Base-by-base conservation (phyloP, 139 green algal species). In the Haematococcus sp. region DNA sequence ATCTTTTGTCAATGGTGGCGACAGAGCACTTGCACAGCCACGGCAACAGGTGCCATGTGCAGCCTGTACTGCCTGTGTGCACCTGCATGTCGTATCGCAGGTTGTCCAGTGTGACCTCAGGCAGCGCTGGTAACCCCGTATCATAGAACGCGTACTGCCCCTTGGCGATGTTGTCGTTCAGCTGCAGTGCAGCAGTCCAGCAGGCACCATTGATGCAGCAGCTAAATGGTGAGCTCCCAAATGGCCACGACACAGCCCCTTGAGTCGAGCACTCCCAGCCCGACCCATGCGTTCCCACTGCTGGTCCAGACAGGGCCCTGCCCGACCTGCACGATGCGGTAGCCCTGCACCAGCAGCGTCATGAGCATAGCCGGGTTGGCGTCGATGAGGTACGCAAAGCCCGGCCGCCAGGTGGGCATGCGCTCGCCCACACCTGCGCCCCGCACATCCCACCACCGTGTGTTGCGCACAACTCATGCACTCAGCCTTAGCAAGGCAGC, bases 101-200 rank as follows among this genome's bases (percentile, higher is more conserved):
- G 31, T 17, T 32, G 9, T 25, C 5, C 23, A 31, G 35, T 28
- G 32, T 56, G 5, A 46, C 25, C 25, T 49, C 28, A 16, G 43
- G 25, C 13, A 30, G 40, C 23, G 16, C 44, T 1, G 43, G 27
- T 15, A 63, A 23, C 23, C 59, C 27, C 25, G 63, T 51, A n/a
- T 61, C 34, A 49, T 49, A 49, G 7, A 7, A 49, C 40, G 40
- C 40, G 40, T 49, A 49, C 34, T 19, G 33, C 19, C 59, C 63
- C 59, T 76, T 79, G 30, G 65, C 65, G 13, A 66, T 63, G 59
- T 80, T 61, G 60, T 80, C 75, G 2, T 30, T 44, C 59, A 80
- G n/a, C 17, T 80, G 75, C 64, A 40, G 30, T 28, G n/a, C n/a
- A 27, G 54, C 54, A 61, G 20, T 68, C n/a, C n/a, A n/a, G n/a